These are phyloP conservation scores for Dendrocalamus sinicus DNA, from an alignment of 176 grass and related monocot species.

Conservation along the genomic window DNA sequence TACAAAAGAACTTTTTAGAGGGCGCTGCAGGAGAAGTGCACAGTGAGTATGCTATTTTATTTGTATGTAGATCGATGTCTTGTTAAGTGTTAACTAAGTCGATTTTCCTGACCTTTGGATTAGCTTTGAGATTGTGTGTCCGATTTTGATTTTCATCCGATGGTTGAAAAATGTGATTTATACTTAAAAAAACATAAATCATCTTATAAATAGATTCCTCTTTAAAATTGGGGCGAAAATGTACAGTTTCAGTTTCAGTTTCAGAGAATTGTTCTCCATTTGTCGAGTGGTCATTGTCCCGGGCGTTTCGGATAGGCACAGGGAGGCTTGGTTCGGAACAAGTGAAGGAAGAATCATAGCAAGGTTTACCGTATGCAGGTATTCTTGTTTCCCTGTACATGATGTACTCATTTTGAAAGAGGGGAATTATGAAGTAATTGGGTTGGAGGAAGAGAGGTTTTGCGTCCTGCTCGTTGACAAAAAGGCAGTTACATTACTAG, in stretches of 20 bases:
- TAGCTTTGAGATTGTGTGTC: background rate
- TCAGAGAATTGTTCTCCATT: no score
- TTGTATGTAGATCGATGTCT: background rate
- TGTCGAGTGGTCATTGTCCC: background rate
- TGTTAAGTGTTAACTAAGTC: background rate
- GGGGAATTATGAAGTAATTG: background rate
- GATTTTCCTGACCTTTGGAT: background rate
- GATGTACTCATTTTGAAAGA: no score
- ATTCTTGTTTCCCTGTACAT: background rate
- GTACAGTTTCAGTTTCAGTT: no score
- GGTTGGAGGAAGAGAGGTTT: background rate
- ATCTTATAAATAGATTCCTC: no score
- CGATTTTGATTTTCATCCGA: background rate
- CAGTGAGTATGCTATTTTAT: background rate
- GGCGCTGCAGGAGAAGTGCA: background rate
- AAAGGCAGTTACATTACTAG: background rate
- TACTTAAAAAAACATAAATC: background rate
- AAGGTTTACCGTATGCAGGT: no score
- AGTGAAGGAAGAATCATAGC: background rate
- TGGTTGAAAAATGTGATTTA: background rate
- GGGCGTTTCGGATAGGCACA: background rate
- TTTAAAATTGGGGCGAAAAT: no score
- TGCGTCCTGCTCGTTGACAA: background rate
- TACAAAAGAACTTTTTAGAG: background rate
- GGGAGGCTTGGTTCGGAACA: background rate